Evolutionary conservation across 306 rosid genomes (phyloP), one percentile per base, ranked within the genome.

Genomic region (Prunus campanulata): DNA sequence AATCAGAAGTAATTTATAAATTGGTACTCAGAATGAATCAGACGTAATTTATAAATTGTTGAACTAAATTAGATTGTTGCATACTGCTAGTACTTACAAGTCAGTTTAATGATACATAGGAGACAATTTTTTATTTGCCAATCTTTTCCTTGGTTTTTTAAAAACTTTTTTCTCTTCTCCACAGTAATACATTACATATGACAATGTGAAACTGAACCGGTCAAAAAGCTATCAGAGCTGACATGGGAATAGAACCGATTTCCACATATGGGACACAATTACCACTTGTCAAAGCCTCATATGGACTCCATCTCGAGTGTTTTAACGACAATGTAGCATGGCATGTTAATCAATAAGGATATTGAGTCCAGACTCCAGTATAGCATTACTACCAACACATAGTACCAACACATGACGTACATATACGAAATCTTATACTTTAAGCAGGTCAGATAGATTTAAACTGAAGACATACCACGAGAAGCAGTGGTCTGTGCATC

Each of bases 401-500:
- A 25, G 24, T 24, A 24, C 24, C 24, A 24, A 24, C 24, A 24
- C 24, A 24, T 24, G 24, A 24, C 24, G 1, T 24, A 18, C 3
- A 11, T 16, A 66, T 8, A 9, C 12, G 49, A 51, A 25, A 72
- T 54, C 27, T 47, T 69, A 68, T n/a, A 71, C 3, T 27, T 49
- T 59, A 35, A 18, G 68, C 48, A 11, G 14, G 68, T 50, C 42
- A n/a, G 56, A 61, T 22, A 74, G 59, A 57, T 55, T 22, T 39
- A 25, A 64, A 20, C 25, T 46, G 46, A 71, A 24, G 47, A 42
- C 86, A 79, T 89, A 92, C 98, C 96, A 30, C 87, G 96, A 64
- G 92, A 77, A 69, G 96, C 85, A 39, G 85, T 86, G 67, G 89
- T 86, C 64, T 89, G 93, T 78, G 85, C 95, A 63, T 95, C 97